Percentiles rank a stretch among this genome's conserved stretches.
phyloP scores from a whole-genome alignment of 2,329 filamentous ascomycete species.

The Colletotrichum sp. region DNA sequence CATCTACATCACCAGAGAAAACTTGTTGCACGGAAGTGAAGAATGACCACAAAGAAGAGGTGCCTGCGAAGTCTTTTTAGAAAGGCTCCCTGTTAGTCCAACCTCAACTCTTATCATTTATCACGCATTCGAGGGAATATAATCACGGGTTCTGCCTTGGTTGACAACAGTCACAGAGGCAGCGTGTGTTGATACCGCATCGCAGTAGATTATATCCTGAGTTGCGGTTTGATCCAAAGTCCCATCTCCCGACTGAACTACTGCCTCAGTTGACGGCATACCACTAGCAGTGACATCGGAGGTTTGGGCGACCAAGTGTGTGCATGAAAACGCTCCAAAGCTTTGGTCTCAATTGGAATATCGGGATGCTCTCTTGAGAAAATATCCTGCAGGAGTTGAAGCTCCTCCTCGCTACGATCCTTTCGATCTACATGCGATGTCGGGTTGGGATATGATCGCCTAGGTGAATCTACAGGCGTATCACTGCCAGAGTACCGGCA shows the following conservation, averaged over 20 bases:
- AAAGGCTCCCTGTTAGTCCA: not conserved
- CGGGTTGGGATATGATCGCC: not conserved
- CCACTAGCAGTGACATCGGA: not conserved
- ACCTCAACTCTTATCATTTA: not conserved
- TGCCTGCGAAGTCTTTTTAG: not conserved
- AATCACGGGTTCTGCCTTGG: not conserved
- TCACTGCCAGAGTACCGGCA: not conserved
- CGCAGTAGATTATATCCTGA: not conserved
- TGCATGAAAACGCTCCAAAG: not conserved
- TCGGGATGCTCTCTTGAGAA: not conserved
- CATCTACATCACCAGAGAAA: not conserved
- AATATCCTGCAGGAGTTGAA: not conserved
- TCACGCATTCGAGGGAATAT: not conserved
- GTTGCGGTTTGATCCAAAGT: not conserved
- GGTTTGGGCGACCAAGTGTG: not conserved
- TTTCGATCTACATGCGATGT: not conserved
- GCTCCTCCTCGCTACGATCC: fast-evolving
- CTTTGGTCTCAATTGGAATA: not conserved
- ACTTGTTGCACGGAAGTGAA: not conserved
- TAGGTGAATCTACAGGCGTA: not conserved
- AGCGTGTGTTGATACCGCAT: not conserved
- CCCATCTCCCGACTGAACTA: not conserved
- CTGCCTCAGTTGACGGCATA: not conserved
- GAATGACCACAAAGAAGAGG: not conserved
- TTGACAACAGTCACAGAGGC: not conserved